Conservation (phyloP, 23 red algal species). For the Pyropia haitanensis region DNA sequence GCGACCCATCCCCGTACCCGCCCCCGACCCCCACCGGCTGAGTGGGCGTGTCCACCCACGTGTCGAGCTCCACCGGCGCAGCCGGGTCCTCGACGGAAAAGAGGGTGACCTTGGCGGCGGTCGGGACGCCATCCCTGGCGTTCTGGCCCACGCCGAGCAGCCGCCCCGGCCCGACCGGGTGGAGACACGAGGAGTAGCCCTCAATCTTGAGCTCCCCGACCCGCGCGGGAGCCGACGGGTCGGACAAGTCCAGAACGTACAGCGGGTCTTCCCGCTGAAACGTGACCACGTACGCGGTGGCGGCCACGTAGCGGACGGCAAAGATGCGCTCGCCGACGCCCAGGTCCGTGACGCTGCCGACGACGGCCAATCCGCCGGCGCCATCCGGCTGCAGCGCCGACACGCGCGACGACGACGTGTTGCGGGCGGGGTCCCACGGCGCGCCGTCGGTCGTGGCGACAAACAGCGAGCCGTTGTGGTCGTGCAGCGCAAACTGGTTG, state of each 20-base stretch:
- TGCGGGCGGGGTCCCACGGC: slow-evolving; percentile 26
- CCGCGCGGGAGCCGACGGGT: slow-evolving; percentile 13
- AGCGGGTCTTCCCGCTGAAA: slow-evolving; percentile 36
- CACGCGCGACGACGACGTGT: slow-evolving; percentile 20
- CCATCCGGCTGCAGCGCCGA: slow-evolving; percentile 12
- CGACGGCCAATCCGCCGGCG: slow-evolving; percentile 4
- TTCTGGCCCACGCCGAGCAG: slow-evolving; percentile 53
- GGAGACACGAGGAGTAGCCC: slow-evolving; percentile 32
- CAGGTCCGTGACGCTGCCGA: slow-evolving; percentile 29
- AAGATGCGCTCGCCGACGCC: slow-evolving; percentile 48
- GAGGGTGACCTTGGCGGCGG: slow-evolving; percentile 38
- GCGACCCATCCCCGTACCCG: too few species aligned
- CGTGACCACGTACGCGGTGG: slow-evolving; percentile 42
- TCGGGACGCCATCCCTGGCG: slow-evolving; percentile 10
- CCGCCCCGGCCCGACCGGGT: slow-evolving; percentile 19
- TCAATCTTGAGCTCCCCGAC: slow-evolving; percentile 46
- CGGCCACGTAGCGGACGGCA: slow-evolving; percentile 31
- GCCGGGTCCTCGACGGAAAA: slow-evolving; percentile 33
- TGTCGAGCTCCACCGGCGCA: slow-evolving; percentile 25
- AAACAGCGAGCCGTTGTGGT: slow-evolving; percentile 15
- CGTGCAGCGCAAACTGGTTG: slow-evolving; percentile 58
- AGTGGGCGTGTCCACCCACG: slow-evolving; percentile 6
- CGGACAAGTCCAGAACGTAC: slow-evolving; percentile 39
- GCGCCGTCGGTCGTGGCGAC: slow-evolving; percentile 59
- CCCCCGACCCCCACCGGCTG: not conserved